phyloP scores from a whole-genome alignment of 192 early-diverging fungal genomes.

The Chytriomyces confervae region DNA sequence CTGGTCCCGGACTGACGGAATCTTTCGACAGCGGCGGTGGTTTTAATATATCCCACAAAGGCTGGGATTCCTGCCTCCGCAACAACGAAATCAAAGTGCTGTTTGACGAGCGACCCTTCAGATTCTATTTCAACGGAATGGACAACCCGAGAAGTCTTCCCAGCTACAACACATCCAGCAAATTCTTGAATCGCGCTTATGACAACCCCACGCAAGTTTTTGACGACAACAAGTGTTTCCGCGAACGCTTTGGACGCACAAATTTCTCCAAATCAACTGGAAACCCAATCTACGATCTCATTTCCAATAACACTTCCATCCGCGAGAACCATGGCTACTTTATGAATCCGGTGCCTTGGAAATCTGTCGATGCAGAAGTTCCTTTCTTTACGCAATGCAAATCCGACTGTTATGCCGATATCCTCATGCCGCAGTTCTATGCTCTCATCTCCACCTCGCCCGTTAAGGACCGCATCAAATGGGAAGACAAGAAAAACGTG shows the following conservation, averaged over 20 bases:
- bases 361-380: neutral
- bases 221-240: neutral
- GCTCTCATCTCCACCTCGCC: neutral
- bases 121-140: neutral
- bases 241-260: neutral
- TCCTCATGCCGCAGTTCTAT: conserved; percentile 22
- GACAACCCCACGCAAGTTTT: neutral
- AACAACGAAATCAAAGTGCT: neutral
- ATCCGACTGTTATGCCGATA: conserved; percentile 21
- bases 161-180: neutral
- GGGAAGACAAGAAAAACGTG: conserved; percentile 20
- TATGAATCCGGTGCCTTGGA: neutral
- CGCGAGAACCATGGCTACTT: neutral
- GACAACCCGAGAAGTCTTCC: neutral
- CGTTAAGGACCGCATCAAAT: neutral
- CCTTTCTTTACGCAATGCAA: conserved; percentile 25
- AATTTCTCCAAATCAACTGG: neutral
- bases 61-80: neutral
- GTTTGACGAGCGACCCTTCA: neutral
- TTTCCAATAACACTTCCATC: neutral
- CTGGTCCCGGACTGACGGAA: neutral
- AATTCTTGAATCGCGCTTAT: neutral
- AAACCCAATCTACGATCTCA: neutral
- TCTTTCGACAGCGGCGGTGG: neutral
- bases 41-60: neutral